These are phyloP conservation scores for Auricularia auricula-judae DNA, from an alignment of 768 basidiomycete species.

Conservation along the genomic window DNA sequence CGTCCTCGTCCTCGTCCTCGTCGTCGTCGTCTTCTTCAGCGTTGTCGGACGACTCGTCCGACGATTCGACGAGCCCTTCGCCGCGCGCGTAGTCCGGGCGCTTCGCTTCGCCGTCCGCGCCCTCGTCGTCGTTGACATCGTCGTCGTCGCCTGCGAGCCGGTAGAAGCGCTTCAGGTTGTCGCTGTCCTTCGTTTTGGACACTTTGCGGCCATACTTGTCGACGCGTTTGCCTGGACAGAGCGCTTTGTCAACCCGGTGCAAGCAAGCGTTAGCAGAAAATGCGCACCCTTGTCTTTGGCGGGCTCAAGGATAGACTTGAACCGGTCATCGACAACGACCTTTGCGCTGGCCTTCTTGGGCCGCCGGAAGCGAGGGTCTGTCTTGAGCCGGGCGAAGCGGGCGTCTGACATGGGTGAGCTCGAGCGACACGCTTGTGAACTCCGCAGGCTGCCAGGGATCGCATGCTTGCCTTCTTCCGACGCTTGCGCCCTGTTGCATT, in stretches of 20 bases:
- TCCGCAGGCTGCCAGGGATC: no score
- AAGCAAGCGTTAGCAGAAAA: neutral
- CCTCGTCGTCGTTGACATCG: constrained; percentile 16
- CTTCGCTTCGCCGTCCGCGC: constrained; percentile 16
- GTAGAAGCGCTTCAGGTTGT: constrained; percentile 73
- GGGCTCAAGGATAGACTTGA: constrained; percentile 63
- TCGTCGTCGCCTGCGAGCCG: constrained; percentile 38
- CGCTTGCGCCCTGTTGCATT: no score
- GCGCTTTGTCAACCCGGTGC: constrained; percentile 5
- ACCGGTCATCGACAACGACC: constrained; percentile 85
- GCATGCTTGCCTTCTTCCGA: no score
- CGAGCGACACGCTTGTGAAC: neutral
- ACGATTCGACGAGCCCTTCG: constrained; percentile 77
- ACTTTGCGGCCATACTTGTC: constrained; percentile 85
- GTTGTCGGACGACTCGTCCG: constrained; percentile 44
- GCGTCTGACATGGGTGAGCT: constrained; percentile 52
- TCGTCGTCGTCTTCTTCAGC: constrained; percentile 24
- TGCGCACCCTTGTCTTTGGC: constrained; percentile 24
- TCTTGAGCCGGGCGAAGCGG: constrained; percentile 77
- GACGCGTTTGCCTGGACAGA: constrained; percentile 40
- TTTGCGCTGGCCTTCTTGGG: constrained; percentile 73
- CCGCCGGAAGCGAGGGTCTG: constrained; percentile 87
- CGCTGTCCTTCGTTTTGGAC: constrained; percentile 56
- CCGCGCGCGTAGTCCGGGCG: constrained; percentile 82
- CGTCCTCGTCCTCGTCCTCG: constrained; percentile 30